phyloP scores from a whole-genome alignment of 352 stramenopile species.

The Pythium aristosporum region DNA sequence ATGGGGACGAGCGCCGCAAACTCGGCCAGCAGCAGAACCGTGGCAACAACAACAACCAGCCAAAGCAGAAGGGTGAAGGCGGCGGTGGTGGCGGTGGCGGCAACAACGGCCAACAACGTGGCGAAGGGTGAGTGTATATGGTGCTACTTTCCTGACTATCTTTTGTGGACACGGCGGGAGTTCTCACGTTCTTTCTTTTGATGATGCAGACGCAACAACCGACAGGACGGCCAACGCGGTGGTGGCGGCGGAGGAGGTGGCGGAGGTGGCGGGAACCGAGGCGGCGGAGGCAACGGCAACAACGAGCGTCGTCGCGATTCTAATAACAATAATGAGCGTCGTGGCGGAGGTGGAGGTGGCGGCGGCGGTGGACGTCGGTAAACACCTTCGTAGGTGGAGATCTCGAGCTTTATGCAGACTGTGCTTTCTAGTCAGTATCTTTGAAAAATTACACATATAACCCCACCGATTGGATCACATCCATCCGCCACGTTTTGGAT shows the following conservation, averaged over 20 bases:
- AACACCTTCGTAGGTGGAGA: not conserved
- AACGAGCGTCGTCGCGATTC: slow-evolving; percentile 25
- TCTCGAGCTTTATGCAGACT: slow-evolving; percentile 10
- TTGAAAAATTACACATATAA: slow-evolving; percentile 27
- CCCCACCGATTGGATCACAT: not conserved
- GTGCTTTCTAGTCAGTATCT: slow-evolving; percentile 12
- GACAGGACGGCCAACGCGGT: slow-evolving; percentile 26
- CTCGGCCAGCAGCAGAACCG: slow-evolving; percentile 32
- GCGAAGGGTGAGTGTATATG: slow-evolving; percentile 46
- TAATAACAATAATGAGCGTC: slow-evolving; percentile 18
- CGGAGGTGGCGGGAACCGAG: not conserved
- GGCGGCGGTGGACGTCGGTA: slow-evolving; percentile 39
- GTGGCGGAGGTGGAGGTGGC: slow-evolving; percentile 3
- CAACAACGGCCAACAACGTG: slow-evolving; percentile 36
- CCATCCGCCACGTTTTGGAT: slow-evolving; percentile 18
- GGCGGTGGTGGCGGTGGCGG: slow-evolving; percentile 3
- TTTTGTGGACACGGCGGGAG: not conserved
- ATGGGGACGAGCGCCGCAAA: slow-evolving; percentile 54
- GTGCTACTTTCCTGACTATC: not conserved
- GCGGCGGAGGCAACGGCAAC: slow-evolving; percentile 15
- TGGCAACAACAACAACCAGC: slow-evolving; percentile 14
- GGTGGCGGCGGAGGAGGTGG: slow-evolving; percentile 13
- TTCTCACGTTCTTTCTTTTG: not conserved
- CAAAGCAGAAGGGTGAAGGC: slow-evolving; percentile 37
- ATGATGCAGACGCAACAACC: slow-evolving; percentile 36